Evolutionary conservation across 192 early-diverging fungal species (phyloP).

Genomic region (Coemansia sp.): DNA sequence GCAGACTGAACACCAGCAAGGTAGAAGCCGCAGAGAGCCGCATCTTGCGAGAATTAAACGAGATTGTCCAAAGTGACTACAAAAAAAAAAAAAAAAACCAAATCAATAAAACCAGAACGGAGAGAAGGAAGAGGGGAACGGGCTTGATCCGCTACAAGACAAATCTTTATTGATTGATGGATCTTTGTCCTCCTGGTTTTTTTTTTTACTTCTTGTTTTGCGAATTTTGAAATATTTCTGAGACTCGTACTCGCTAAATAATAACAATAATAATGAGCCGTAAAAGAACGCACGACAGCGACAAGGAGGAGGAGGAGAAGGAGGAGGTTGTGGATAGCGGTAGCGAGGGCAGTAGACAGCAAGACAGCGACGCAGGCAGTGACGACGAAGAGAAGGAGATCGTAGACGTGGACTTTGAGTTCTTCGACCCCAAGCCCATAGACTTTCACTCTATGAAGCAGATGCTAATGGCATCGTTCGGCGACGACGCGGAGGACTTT

Average conservation of each 20-base stretch:
- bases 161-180: too few relatives aligned
- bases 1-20: conserved; percentile 9
- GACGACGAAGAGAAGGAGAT: conserved; percentile 16
- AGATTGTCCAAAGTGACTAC: background rate
- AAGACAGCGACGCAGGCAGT: conserved; percentile 1
- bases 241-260: background rate
- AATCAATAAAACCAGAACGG: too few relatives aligned
- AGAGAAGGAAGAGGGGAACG: background rate
- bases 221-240: too few relatives aligned
- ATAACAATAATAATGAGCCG: too few relatives aligned
- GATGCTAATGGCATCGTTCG: conserved; percentile 79
- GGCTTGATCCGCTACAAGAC: background rate
- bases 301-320: conserved; percentile 3
- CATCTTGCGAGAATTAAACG: conserved; percentile 8
- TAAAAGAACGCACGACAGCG: conserved; percentile 23
- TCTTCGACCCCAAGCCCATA: conserved; percentile 84
- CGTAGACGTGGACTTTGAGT: conserved; percentile 95
- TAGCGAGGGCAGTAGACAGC: conserved; percentile 9
- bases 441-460: conserved; percentile 95
- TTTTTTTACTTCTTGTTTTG: background rate
- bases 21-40: background rate
- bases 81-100: background rate
- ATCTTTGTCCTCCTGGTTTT: conserved; percentile 3
- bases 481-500: conserved; percentile 79
- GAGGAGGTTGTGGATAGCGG: background rate